Percentiles rank a stretch among this genome's conserved stretches.
phyloP scores from a whole-genome alignment of 495 filamentous ascomycete species.

The Daldinia concentrica region DNA sequence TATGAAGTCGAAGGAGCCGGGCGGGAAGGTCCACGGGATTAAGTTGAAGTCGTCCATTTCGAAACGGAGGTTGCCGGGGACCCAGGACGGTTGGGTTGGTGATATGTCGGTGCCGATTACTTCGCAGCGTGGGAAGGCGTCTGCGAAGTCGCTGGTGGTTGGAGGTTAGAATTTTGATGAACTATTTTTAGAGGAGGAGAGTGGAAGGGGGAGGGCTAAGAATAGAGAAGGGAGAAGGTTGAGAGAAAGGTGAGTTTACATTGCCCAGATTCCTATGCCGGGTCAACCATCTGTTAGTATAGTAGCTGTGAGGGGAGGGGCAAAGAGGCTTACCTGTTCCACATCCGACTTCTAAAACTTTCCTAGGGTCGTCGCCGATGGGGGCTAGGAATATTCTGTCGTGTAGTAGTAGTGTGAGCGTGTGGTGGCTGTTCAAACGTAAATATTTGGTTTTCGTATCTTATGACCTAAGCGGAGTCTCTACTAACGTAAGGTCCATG shows the following conservation, averaged over 20 bases:
- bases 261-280: not conserved
- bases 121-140: constrained; percentile 60
- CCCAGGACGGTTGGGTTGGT: constrained; percentile 62
- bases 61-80: constrained; percentile 62
- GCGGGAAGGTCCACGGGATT: constrained; percentile 54
- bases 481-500: not conserved
- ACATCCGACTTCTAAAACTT: not conserved
- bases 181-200: not conserved
- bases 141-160: constrained; percentile 47
- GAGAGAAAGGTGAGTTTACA: not conserved
- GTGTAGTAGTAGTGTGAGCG: not conserved
- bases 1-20: constrained; percentile 62
- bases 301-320: not conserved
- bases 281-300: not conserved
- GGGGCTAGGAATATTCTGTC: not conserved
- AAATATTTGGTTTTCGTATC: not conserved
- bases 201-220: not conserved
- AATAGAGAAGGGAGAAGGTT: not conserved
- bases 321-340: not conserved
- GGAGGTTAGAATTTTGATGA: not conserved
- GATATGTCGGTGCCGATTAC: constrained; percentile 75
- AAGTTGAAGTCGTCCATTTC: constrained; percentile 60
- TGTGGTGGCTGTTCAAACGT: not conserved
- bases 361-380: not conserved
- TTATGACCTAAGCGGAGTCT: not conserved